These are phyloP conservation scores for Letharia columbiana DNA, from an alignment of 495 filamentous ascomycete genomes.

Conservation along the genomic window DNA sequence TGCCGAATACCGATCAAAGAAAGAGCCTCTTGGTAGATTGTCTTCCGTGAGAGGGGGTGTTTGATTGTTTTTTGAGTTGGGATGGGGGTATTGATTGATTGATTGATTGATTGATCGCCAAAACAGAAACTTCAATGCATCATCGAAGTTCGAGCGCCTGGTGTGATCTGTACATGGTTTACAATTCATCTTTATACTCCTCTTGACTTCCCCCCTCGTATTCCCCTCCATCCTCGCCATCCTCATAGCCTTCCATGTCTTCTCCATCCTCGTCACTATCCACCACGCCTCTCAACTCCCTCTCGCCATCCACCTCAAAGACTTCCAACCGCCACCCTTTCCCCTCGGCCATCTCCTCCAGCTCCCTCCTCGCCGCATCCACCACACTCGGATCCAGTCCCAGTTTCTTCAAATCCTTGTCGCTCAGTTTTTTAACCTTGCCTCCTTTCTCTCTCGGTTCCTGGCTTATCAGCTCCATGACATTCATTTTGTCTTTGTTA, in stretches of 20 bases:
- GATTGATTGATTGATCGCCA: no score
- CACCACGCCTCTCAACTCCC: constrained; percentile 41
- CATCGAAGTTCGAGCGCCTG: not conserved
- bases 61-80: no score
- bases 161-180: not conserved
- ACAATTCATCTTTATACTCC: constrained; percentile 50
- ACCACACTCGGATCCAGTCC: constrained; percentile 61
- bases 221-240: constrained; percentile 19
- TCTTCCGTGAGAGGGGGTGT: no score
- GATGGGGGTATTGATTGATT: no score
- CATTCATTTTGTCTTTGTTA: constrained; percentile 19
- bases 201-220: constrained; percentile 41
- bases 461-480: constrained; percentile 47
- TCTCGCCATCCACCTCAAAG: constrained; percentile 36
- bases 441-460: constrained; percentile 41
- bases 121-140: no score
- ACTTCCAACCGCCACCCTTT: constrained; percentile 42
- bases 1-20: no score
- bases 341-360: constrained; percentile 35
- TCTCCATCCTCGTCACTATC: constrained; percentile 29
- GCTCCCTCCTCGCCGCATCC: constrained; percentile 53
- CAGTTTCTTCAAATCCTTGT: constrained; percentile 58
- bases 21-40: no score
- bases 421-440: constrained; percentile 42
- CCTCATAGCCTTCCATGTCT: constrained; percentile 13